phyloP scores from a whole-genome alignment of 2,329 filamentous ascomycete species.

The Stachybotrys echinatus region DNA sequence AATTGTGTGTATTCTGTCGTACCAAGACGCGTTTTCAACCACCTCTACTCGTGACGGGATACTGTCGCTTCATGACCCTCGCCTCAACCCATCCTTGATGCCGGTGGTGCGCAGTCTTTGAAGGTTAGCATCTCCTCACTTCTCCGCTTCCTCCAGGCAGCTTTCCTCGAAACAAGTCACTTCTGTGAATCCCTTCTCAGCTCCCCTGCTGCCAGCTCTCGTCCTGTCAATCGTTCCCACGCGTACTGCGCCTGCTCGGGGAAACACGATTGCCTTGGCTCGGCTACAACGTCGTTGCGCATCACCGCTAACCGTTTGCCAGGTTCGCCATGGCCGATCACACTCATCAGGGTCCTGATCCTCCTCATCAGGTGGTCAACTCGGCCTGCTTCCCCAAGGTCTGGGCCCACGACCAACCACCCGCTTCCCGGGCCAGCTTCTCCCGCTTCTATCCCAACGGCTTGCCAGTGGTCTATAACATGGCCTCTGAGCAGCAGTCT shows the following conservation, averaged over 20 bases:
- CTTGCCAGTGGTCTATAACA: constrained; percentile 26
- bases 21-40: too few species aligned
- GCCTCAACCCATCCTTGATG: background rate
- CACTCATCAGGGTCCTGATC: constrained; percentile 4
- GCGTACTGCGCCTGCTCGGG: too few species aligned
- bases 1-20: too few species aligned
- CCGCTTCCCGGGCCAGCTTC: constrained; percentile 18
- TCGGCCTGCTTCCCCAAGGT: constrained; percentile 12
- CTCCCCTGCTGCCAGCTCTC: too few species aligned
- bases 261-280: too few species aligned
- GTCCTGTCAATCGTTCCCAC: too few species aligned
- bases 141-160: too few species aligned
- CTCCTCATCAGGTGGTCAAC: constrained; percentile 10
- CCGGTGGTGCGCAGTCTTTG: background rate
- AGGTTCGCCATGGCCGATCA: background rate
- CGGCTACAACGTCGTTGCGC: too few species aligned
- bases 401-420: constrained; percentile 15
- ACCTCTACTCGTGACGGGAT: background rate
- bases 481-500: constrained; percentile 18
- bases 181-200: too few species aligned
- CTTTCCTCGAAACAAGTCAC: too few species aligned
- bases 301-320: too few species aligned
- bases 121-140: background rate
- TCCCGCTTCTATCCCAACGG: constrained; percentile 28
- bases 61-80: background rate